Evolutionary conservation across 2,329 filamentous ascomycete species (phyloP).

Genomic region (Tolypocladium ophioglossoides): DNA sequence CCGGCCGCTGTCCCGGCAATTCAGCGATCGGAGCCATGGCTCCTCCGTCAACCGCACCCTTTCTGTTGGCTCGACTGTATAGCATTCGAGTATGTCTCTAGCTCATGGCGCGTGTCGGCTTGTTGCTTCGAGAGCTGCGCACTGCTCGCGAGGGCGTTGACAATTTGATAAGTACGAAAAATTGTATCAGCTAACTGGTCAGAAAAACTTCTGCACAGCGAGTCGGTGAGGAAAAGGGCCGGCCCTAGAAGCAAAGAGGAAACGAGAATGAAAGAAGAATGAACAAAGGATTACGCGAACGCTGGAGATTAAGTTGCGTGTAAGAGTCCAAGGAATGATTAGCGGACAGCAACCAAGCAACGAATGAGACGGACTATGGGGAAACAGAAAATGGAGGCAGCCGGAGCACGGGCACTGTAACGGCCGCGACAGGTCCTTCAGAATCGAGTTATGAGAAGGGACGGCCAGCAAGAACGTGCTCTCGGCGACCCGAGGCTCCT

Average conservation of each 20-base stretch:
- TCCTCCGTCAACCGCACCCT: not conserved
- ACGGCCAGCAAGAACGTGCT: not conserved
- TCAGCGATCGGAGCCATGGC: slow-evolving; percentile 2
- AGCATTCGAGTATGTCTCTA: not conserved
- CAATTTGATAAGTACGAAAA: not conserved
- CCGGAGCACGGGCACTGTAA: not conserved
- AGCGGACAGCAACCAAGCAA: not conserved
- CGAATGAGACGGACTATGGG: not conserved
- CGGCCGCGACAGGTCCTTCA: not conserved
- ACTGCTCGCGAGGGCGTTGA: not conserved
- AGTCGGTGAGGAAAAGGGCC: not conserved
- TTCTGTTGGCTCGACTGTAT: not conserved
- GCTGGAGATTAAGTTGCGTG: not conserved
- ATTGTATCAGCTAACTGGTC: not conserved
- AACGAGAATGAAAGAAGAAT: not conserved
- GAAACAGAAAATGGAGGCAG: not conserved
- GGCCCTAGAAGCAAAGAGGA: not conserved
- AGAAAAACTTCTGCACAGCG: not conserved
- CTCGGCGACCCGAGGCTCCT: not conserved
- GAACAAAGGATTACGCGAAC: not conserved
- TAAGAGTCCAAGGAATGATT: not conserved
- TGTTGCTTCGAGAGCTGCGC: not conserved
- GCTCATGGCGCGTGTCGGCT: slow-evolving; percentile 2
- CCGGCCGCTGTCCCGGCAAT: slow-evolving; percentile 1
- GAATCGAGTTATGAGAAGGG: not conserved